Evolutionary conservation across 2,329 filamentous ascomycete species (phyloP).

Genomic region (Fonsecaea nubica): DNA sequence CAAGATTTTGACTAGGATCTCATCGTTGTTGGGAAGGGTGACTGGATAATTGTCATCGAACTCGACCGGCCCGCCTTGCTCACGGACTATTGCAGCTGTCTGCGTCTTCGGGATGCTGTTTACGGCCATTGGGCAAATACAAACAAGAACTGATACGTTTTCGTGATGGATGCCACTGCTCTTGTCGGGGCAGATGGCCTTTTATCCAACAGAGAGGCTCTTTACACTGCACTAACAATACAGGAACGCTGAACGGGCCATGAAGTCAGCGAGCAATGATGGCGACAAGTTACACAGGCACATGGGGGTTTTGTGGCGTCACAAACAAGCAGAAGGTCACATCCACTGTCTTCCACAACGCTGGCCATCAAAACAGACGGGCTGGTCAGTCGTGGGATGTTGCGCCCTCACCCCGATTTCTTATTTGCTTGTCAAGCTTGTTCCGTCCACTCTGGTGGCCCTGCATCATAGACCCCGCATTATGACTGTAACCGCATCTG

Average conservation of each 20-base stretch:
- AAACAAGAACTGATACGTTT: not conserved
- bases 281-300: not conserved
- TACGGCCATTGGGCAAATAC: slow-evolving; percentile 22
- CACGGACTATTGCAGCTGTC: slow-evolving; percentile 51
- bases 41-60: slow-evolving; percentile 53
- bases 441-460: not conserved
- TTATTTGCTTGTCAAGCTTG: not conserved
- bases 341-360: not conserved
- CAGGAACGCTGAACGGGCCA: not conserved
- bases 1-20: slow-evolving; percentile 55
- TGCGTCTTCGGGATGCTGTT: slow-evolving; percentile 41
- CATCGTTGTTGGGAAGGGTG: slow-evolving; percentile 47
- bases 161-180: not conserved
- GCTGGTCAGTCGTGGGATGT: not conserved
- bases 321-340: not conserved
- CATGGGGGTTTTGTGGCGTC: not conserved
- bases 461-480: slow-evolving; percentile 28
- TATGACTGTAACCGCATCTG: not conserved
- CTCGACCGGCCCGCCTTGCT: slow-evolving; percentile 50
- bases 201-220: not conserved
- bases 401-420: not conserved
- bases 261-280: not conserved
- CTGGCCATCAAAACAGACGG: slow-evolving; percentile 6
- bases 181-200: not conserved
- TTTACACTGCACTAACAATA: not conserved